These are phyloP conservation scores for Eucalyptus sp. DNA, from an alignment of 345 rosid species.

Conservation along the genomic window DNA sequence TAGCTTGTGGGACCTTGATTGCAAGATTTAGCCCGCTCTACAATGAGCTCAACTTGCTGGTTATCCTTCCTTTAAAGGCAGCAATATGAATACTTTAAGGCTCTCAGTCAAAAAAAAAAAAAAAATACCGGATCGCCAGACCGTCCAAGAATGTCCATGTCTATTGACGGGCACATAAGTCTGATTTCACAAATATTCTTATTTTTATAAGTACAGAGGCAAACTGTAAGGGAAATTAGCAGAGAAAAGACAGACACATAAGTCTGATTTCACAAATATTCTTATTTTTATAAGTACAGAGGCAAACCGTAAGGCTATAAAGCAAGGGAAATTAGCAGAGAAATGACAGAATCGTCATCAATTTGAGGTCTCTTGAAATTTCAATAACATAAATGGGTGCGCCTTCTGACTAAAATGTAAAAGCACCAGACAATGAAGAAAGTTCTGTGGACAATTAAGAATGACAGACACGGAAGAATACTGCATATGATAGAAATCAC, in stretches of 20 bases:
- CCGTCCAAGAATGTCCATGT: background rate
- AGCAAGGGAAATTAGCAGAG: background rate
- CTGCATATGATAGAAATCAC: background rate
- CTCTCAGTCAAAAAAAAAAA: background rate
- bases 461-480: background rate
- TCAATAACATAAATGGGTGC: background rate
- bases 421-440: background rate
- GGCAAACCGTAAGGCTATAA: background rate
- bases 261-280: background rate
- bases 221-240: too few relatives aligned
- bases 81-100: background rate
- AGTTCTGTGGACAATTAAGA: background rate
- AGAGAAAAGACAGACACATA: background rate
- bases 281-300: background rate
- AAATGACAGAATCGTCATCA: background rate
- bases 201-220: too few relatives aligned
- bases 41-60: background rate
- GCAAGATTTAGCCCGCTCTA: background rate
- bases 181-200: background rate
- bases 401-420: background rate
- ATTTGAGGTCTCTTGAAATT: background rate
- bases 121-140: fast-evolving
- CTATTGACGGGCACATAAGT: background rate
- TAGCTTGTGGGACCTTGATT: background rate
- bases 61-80: background rate